phyloP scores from a whole-genome alignment of 805 yeast species.

The Candida sithepensis region DNA sequence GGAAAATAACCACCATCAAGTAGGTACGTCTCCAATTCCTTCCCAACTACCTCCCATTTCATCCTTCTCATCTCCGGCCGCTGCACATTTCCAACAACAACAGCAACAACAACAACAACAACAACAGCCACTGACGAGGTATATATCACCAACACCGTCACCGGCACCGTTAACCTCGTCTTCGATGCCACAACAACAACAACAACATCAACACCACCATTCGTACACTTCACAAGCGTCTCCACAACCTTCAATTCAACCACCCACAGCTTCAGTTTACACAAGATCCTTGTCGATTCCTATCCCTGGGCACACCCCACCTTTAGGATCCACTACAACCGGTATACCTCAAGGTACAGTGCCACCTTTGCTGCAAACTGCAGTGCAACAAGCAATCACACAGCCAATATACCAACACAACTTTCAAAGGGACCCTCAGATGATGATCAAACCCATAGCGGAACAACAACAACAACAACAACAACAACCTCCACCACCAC shows the following conservation, averaged over 20 bases:
- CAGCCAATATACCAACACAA: not conserved
- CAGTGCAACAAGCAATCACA: constrained; percentile 2
- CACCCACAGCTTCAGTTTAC: not conserved
- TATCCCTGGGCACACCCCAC: not conserved
- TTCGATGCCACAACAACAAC: not conserved
- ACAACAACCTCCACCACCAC: not conserved
- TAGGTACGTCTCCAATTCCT: too few relatives aligned
- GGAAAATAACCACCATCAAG: not conserved
- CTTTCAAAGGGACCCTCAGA: not conserved
- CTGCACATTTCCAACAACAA: not conserved
- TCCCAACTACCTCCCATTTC: too few relatives aligned
- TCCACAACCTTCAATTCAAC: not conserved
- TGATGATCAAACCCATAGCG: not conserved
- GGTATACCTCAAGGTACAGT: not conserved
- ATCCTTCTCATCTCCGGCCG: too few relatives aligned
- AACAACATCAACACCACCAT: too few relatives aligned
- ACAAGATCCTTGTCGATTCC: not conserved
- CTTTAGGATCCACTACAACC: not conserved
- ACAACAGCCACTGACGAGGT: constrained; percentile 5
- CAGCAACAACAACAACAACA: constrained; percentile 3
- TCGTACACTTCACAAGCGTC: not conserved
- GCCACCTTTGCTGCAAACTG: not conserved
- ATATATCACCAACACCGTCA: constrained; percentile 11
- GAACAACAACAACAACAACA: constrained; percentile 1
- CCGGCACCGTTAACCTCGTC: constrained; percentile 7